phyloP scores from a whole-genome alignment of 257 asterid species.

The Solanum piurae region DNA sequence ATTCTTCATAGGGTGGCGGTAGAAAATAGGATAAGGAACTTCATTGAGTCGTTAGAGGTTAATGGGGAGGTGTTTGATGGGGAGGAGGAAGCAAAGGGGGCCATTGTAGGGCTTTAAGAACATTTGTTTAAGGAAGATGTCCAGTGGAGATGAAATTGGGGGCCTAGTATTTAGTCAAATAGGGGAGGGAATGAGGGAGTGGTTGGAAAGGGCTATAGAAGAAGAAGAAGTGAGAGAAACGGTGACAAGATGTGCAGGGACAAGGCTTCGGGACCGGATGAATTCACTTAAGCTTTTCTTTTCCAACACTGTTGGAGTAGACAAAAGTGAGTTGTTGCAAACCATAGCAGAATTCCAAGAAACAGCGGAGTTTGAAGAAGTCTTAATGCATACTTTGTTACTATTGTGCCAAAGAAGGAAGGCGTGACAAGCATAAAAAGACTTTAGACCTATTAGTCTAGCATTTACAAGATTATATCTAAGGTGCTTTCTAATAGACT shows the following conservation, averaged over 20 bases:
- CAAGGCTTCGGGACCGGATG: neutral
- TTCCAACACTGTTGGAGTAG: neutral
- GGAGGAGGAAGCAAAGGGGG: neutral
- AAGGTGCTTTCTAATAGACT: neutral
- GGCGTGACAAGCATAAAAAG: neutral
- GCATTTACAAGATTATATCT: neutral
- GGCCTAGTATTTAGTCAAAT: neutral
- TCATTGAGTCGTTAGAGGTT: neutral
- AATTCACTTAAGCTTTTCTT: neutral
- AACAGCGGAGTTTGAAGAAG: neutral
- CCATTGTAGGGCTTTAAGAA: neutral
- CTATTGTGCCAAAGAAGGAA: neutral
- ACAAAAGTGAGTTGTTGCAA: neutral
- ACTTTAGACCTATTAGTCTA: neutral
- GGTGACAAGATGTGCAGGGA: neutral
- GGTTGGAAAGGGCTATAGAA: neutral
- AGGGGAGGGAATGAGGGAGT: neutral
- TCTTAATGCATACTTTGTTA: neutral
- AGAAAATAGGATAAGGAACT: neutral
- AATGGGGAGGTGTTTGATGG: neutral
- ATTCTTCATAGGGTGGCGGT: neutral
- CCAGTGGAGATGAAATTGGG: neutral
- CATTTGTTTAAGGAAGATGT: neutral
- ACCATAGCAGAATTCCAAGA: neutral
- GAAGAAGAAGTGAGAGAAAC: neutral